A percentile compares a stretch with the other conserved stretches of the same genome.
These are phyloP conservation scores for Picea sitchensis DNA, from an alignment of 75 land plant genomes.

Conservation along the genomic window DNA sequence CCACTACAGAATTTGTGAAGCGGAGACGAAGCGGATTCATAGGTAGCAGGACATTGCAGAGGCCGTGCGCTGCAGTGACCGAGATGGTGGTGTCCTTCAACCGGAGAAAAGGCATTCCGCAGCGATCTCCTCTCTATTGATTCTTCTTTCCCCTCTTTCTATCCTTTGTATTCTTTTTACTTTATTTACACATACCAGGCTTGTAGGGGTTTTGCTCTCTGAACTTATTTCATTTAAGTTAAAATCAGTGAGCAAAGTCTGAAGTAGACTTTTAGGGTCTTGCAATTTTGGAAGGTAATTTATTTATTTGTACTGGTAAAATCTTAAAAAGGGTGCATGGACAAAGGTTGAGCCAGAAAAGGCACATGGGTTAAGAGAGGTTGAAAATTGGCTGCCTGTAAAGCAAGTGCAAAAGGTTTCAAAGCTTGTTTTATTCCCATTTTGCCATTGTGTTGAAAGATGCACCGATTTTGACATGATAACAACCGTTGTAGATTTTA, in stretches of 20 bases:
- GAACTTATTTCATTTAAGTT: not conserved
- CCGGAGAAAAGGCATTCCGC: conserved; percentile 11
- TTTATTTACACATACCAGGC: not conserved
- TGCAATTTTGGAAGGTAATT: conserved; percentile 10
- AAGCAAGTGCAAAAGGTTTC: too few relatives aligned
- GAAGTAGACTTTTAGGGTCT: not conserved
- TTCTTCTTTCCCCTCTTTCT: not conserved
- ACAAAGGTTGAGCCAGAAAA: too few relatives aligned
- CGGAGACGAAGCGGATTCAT: not conserved
- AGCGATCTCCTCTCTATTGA: conserved; percentile 10
- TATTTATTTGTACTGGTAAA: too few relatives aligned
- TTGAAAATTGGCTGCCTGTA: too few relatives aligned
- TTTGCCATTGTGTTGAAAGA: too few relatives aligned
- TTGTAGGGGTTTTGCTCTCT: not conserved
- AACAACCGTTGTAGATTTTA: too few relatives aligned
- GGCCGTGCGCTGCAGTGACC: not conserved
- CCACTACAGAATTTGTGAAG: conserved; percentile 14
- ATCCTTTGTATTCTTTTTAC: not conserved
- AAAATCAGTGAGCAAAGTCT: not conserved
- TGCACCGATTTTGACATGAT: too few relatives aligned
- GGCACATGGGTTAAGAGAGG: too few relatives aligned
- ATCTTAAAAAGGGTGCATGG: too few relatives aligned
- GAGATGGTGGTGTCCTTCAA: not conserved
- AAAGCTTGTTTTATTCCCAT: too few relatives aligned
- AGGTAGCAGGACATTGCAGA: not conserved